phyloP scores from a whole-genome alignment of 108 stramenopile genomes.

The Cyclotella baltica region DNA sequence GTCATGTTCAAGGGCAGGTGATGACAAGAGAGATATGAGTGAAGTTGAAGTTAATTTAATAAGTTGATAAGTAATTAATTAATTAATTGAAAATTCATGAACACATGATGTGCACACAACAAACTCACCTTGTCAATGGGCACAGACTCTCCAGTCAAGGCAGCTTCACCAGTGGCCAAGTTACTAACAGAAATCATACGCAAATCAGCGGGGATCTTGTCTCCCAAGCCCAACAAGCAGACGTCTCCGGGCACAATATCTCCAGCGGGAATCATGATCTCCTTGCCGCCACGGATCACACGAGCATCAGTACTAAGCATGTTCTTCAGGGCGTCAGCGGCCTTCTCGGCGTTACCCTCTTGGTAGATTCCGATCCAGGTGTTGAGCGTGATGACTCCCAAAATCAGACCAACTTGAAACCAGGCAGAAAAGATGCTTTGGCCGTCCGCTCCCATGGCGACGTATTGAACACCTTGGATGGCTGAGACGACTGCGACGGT shows the following conservation, averaged over 20 bases:
- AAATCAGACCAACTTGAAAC: constrained; percentile 74
- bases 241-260: constrained; percentile 84
- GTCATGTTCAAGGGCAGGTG: too few species aligned
- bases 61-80: too few species aligned
- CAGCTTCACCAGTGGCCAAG: constrained; percentile 85
- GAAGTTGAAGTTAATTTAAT: too few species aligned
- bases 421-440: constrained; percentile 55
- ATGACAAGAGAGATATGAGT: too few species aligned
- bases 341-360: constrained; percentile 84
- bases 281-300: constrained; percentile 75
- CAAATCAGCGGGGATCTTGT: constrained; percentile 88
- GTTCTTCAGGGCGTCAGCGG: constrained; percentile 80
- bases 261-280: constrained; percentile 66
- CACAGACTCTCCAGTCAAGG: constrained; percentile 93
- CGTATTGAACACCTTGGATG: constrained; percentile 49
- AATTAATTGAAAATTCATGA: too few species aligned
- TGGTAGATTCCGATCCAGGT: constrained; percentile 85
- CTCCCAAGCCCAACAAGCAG: constrained; percentile 77
- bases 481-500: constrained; percentile 74
- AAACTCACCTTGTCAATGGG: constrained; percentile 88
- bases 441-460: constrained; percentile 11
- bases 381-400: constrained; percentile 75
- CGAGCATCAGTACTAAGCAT: constrained; percentile 83
- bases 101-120: too few species aligned
- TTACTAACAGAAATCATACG: constrained; percentile 81